A percentile compares a stretch with the other conserved stretches of the same genome.
These are phyloP conservation scores for Aspergillus carbonarius DNA, from an alignment of 2,329 filamentous ascomycete species.

Conservation along the genomic window DNA sequence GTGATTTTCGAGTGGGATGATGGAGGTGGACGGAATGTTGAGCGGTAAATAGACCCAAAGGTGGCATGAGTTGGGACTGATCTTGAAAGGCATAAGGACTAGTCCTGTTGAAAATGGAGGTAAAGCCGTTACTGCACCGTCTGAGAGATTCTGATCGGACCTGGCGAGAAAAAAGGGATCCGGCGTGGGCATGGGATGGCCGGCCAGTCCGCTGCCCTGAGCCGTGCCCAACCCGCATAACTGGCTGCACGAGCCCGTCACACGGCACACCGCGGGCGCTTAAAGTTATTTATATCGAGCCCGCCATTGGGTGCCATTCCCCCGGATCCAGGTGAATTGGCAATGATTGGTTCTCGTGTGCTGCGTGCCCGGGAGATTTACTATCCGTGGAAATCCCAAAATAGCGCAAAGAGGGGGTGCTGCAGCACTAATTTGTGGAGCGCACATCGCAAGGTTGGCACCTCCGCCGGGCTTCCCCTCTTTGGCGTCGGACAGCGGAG, in stretches of 20 bases:
- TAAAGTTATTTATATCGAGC: conserved; percentile 12
- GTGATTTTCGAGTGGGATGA: not conserved
- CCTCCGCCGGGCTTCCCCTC: not conserved
- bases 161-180: not conserved
- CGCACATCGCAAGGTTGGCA: not conserved
- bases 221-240: conserved; percentile 1
- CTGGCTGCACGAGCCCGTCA: not conserved
- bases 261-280: conserved; percentile 14
- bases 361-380: not conserved
- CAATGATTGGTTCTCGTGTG: conserved; percentile 2
- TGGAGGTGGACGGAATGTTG: not conserved
- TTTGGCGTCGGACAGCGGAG: not conserved
- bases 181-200: not conserved
- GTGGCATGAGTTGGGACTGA: too few relatives aligned
- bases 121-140: not conserved
- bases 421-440: conserved; percentile 1
- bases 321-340: not conserved
- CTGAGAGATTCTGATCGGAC: not conserved
- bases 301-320: conserved; percentile 14
- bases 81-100: not conserved
- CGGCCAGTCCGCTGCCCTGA: not conserved
- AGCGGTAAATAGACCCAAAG: not conserved
- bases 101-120: not conserved
- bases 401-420: not conserved
- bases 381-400: conserved; percentile 11